A percentile compares a stretch with the other conserved stretches of the same genome.
Evolutionary conservation across 148 eudicot genomes (phyloP).

Genomic region (Selenicereus undatus): DNA sequence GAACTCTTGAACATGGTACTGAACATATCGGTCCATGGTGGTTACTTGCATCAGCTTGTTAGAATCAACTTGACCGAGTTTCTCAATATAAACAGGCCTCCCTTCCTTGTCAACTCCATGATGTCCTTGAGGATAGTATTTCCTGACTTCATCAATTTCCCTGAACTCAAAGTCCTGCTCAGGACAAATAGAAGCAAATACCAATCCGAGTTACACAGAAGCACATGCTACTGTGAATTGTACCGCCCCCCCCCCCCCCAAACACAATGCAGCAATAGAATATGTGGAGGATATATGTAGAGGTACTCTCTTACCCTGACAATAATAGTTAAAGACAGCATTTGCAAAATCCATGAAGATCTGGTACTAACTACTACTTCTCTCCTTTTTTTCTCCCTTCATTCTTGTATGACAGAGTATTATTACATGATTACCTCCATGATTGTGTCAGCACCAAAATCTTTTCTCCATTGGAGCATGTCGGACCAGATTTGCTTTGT

Average conservation of each 20-base stretch:
- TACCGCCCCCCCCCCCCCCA: not conserved
- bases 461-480: constrained; percentile 90
- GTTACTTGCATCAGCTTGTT: constrained; percentile 79
- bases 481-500: constrained; percentile 91
- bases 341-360: not conserved
- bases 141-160: constrained; percentile 62
- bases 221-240: not conserved
- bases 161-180: constrained; percentile 69
- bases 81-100: constrained; percentile 77
- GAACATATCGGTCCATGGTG: constrained; percentile 65
- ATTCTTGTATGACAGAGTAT: not conserved
- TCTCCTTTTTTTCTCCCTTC: too few species aligned
- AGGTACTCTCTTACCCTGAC: too few species aligned
- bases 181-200: not conserved
- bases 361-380: not conserved
- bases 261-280: too few species aligned
- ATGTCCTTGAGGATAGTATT: constrained; percentile 89
- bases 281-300: too few species aligned
- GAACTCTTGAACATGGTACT: constrained; percentile 82
- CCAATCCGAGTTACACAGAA: not conserved
- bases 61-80: constrained; percentile 69
- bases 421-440: constrained; percentile 48
- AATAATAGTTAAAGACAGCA: not conserved
- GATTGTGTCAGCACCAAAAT: constrained; percentile 78
- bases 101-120: constrained; percentile 96